phyloP scores from a whole-genome alignment of 805 yeast genomes.

The Saturnispora saitoi region DNA sequence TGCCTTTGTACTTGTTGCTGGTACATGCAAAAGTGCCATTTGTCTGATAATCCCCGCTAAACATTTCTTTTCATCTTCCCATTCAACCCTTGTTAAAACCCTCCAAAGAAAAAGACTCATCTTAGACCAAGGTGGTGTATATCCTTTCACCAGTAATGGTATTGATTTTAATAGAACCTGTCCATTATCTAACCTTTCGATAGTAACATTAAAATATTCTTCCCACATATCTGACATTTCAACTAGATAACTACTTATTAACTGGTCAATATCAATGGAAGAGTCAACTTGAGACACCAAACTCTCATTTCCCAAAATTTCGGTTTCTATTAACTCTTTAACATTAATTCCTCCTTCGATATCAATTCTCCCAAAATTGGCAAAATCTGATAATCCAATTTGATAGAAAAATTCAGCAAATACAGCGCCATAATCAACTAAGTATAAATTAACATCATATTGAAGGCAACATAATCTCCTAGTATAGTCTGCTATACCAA shows the following conservation, averaged over 20 bases:
- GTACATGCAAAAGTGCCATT: conserved; percentile 57
- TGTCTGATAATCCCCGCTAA: conserved; percentile 56
- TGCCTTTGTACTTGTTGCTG: conserved; percentile 11
- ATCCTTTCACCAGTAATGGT: conserved; percentile 62
- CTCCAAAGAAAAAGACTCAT: conserved; percentile 59
- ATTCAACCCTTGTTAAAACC: conserved; percentile 51
- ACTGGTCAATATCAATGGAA: conserved; percentile 9
- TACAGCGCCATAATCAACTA: conserved; percentile 73
- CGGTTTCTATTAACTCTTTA: conserved; percentile 28
- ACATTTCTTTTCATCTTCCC: conserved; percentile 62
- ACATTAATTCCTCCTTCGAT: conserved; percentile 29
- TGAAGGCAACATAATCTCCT: conserved; percentile 77
- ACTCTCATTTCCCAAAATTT: conserved; percentile 26
- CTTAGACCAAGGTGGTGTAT: conserved; percentile 54
- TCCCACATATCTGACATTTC: conserved; percentile 67
- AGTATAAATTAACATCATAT: conserved; percentile 63
- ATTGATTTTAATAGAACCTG: conserved; percentile 38
- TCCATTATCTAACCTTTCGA: conserved; percentile 29
- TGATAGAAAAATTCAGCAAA: conserved; percentile 73
- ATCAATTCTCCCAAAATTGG: conserved; percentile 62
- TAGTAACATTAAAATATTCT: conserved; percentile 63
- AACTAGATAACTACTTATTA: conserved; percentile 10
- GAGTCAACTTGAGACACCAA: conserved; percentile 2
- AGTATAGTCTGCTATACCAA: conserved; percentile 73
- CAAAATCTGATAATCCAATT: conserved; percentile 64